A percentile compares a stretch with the other conserved stretches of the same genome.
Evolutionary conservation across 2,329 filamentous ascomycete genomes (phyloP).

Genomic region (Pezicula rhizophila): DNA sequence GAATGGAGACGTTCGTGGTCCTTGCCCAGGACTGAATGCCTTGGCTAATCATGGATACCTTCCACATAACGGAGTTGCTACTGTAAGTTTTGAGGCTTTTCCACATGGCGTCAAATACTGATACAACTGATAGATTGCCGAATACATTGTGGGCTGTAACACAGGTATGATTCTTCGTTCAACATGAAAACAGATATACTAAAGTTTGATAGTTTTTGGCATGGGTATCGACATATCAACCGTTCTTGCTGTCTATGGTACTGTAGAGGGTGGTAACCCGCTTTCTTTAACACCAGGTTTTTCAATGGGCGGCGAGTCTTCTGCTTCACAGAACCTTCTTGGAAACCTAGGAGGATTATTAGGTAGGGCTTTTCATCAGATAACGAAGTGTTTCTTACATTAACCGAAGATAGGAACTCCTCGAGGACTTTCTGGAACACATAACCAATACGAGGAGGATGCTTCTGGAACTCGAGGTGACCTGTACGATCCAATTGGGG

Average conservation of each 20-base stretch:
- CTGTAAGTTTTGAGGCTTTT: background rate
- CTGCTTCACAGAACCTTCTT: background rate
- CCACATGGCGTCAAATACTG: background rate
- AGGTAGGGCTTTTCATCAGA: background rate
- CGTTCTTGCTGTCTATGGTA: slow-evolving; percentile 33
- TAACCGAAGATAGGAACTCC: slow-evolving; percentile 6
- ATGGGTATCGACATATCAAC: slow-evolving; percentile 33
- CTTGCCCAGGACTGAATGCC: slow-evolving; percentile 32
- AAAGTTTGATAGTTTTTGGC: slow-evolving; percentile 31
- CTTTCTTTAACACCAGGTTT: slow-evolving; percentile 36
- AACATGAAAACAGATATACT: background rate
- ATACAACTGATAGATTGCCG: background rate
- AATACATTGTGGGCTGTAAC: background rate
- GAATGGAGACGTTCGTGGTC: slow-evolving; percentile 29
- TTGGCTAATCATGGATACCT: slow-evolving; percentile 33
- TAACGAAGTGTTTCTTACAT: background rate
- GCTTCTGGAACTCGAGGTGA: slow-evolving; percentile 17
- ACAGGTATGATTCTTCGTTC: background rate
- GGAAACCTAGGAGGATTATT: background rate
- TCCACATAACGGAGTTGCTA: slow-evolving; percentile 26
- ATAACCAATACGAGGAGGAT: slow-evolving; percentile 21
- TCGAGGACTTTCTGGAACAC: slow-evolving; percentile 15
- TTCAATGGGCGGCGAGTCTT: slow-evolving; percentile 29
- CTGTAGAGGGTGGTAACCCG: slow-evolving; percentile 36
- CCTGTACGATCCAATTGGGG: slow-evolving; percentile 33